Base-by-base conservation (phyloP, 257 asterid genomes). In the Galeopsis tetrahit region DNA sequence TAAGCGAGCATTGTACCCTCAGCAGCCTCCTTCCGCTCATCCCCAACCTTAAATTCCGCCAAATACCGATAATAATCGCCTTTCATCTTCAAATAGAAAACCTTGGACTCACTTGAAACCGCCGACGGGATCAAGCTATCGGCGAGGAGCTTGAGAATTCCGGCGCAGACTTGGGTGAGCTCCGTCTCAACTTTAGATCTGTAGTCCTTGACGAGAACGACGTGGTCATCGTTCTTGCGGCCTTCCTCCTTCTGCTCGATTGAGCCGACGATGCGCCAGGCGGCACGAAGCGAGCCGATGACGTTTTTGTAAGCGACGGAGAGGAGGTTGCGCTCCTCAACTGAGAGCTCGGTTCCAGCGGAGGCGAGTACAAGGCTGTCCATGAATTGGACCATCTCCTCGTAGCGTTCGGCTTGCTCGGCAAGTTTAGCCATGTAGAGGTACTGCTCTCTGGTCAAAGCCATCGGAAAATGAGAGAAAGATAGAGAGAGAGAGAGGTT, bases 351-450 rank as follows among this genome's bases (percentile, higher is more conserved):
- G 48, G 86, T 28, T 42, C 83, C 79, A 33, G 74, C 77, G 5
- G 92, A 58, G 53, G 68, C 60, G 62, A 57, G 51, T 1, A 85
- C 92, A 33, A 88, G 92, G 66, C 77, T 81, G 81, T 88, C 92
- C 95, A 88, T 88, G 85, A 73, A 88, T 46, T 85, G 74, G 36
- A 86, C 95, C 95, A 88, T 88, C 84, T 88, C 95, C 76, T 88
- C 95, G 63, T 88, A 88, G 38, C 93, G 86, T 43, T 83, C 93
- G 60, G 90, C 94, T 66, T 88, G 94, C 80, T 86, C 91, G 55
- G 94, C 90, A 4, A 88, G 85, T 72, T 88, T 88, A 0, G 95
- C 92, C 78, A 84, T 79, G 87, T 88, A 88, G 7, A 86, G 81
- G 82, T 85, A 83, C 77, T 88, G 95, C 38, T 86, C 95, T 39